phyloP scores from a whole-genome alignment of 1,139 yeast genomes.

The Zygosaccharomyces pseudobailii region DNA sequence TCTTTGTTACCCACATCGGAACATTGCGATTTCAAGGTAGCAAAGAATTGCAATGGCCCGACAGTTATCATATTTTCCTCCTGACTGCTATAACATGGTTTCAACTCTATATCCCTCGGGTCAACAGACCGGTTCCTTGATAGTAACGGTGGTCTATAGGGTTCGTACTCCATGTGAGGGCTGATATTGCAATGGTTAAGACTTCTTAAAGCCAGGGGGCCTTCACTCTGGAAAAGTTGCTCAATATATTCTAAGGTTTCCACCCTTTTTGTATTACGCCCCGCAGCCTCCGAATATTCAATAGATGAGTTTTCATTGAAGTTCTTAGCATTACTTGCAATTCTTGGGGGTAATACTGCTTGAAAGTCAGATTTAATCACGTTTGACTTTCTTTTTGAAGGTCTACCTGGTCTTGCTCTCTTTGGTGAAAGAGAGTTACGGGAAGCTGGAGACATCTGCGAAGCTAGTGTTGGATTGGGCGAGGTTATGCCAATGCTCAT shows the following conservation, averaged over 20 bases:
- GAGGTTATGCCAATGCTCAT: neutral
- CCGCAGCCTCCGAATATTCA: neutral
- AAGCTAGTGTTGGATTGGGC: conserved; percentile 2
- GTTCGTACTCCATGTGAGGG: conserved; percentile 1
- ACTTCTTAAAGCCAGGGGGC: conserved; percentile 5
- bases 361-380: conserved; percentile 4
- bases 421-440: conserved; percentile 6
- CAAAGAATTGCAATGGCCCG: conserved; percentile 13
- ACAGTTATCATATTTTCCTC: conserved; percentile 10
- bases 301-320: neutral
- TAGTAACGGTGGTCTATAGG: conserved; percentile 4
- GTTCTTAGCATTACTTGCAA: neutral
- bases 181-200: neutral
- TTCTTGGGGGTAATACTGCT: neutral
- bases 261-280: conserved; percentile 9
- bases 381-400: conserved; percentile 17
- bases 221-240: conserved; percentile 5
- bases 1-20: conserved; percentile 1
- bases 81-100: conserved; percentile 5
- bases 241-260: conserved; percentile 25
- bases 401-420: conserved; percentile 14
- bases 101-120: conserved; percentile 24
- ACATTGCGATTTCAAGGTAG: conserved; percentile 10
- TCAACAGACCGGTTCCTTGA: conserved; percentile 18
- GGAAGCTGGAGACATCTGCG: conserved; percentile 2